These are phyloP conservation scores for Trichophyton benhamiae DNA, from an alignment of 2,329 filamentous ascomycete genomes.

Conservation along the genomic window DNA sequence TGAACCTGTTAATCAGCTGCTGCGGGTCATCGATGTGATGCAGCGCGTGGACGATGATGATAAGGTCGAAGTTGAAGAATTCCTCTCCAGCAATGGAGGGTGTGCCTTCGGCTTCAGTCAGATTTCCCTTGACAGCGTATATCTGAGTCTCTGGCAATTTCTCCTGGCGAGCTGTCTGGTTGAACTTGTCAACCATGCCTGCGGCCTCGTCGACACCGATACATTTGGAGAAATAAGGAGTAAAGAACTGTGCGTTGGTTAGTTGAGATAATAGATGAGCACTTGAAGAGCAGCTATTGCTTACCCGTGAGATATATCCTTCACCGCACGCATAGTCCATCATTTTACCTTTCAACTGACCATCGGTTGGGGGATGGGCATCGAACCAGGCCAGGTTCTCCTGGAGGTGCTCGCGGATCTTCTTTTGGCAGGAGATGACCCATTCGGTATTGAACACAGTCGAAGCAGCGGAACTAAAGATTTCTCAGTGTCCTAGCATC, in stretches of 20 bases:
- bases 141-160: constrained; percentile 8
- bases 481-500: not conserved
- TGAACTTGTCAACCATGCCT: constrained; percentile 13
- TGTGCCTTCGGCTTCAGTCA: not conserved
- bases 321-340: constrained; percentile 15
- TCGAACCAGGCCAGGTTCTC: constrained; percentile 13
- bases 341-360: constrained; percentile 8
- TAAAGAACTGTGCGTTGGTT: constrained; percentile 7
- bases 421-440: constrained; percentile 7
- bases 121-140: constrained; percentile 11
- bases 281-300: not conserved
- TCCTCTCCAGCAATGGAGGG: constrained; percentile 6
- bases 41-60: constrained; percentile 10
- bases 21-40: constrained; percentile 13
- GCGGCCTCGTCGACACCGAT: constrained; percentile 14
- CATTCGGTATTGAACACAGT: constrained; percentile 11
- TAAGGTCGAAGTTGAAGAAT: constrained; percentile 13
- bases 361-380: not conserved
- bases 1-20: constrained; percentile 3
- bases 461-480: constrained; percentile 4
- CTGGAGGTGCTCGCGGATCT: constrained; percentile 9
- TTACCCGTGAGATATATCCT: constrained; percentile 12
- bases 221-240: constrained; percentile 10
- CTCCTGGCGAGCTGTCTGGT: constrained; percentile 6
- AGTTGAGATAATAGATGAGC: not conserved